Percentiles rank a stretch among this genome's conserved stretches.
Evolutionary conservation across 139 green algal species (phyloP).

Genomic region (Picochlorum sp.): DNA sequence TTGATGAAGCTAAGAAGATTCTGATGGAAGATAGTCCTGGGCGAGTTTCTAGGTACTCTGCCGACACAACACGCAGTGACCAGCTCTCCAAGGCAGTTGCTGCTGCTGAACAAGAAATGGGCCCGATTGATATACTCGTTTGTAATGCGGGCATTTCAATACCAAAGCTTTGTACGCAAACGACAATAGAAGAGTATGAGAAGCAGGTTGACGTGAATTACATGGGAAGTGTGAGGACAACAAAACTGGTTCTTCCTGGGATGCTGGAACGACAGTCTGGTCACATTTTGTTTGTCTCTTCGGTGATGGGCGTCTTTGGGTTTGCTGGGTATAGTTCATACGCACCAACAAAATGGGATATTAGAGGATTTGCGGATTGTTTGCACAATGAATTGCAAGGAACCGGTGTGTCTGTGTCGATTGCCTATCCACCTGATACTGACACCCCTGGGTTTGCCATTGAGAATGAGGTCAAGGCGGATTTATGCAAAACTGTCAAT

Average conservation of each 20-base stretch:
- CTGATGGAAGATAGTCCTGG: background rate
- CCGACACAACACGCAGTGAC: constrained; percentile 11
- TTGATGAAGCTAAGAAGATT: constrained; percentile 9
- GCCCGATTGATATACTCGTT: constrained; percentile 57
- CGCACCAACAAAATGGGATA: constrained; percentile 68
- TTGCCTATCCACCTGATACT: constrained; percentile 76
- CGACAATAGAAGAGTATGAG: constrained; percentile 35
- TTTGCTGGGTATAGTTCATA: constrained; percentile 65
- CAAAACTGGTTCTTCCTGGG: constrained; percentile 45
- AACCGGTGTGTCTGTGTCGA: constrained; percentile 51
- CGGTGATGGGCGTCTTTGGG: constrained; percentile 40
- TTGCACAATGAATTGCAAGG: constrained; percentile 70
- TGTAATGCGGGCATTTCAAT: constrained; percentile 54
- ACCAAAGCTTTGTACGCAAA: constrained; percentile 64
- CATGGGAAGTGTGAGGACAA: constrained; percentile 51
- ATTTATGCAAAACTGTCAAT: constrained; percentile 41
- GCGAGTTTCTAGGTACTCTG: constrained; percentile 14
- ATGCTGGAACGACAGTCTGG: constrained; percentile 61
- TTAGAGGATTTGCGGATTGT: constrained; percentile 71
- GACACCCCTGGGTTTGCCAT: constrained; percentile 62
- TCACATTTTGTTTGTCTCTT: constrained; percentile 54
- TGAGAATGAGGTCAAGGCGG: constrained; percentile 62
- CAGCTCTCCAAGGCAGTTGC: constrained; percentile 14
- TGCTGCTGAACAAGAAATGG: constrained; percentile 18
- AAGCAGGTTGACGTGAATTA: constrained; percentile 70